phyloP scores from a whole-genome alignment of 2,329 filamentous ascomycete genomes.

The Zymoseptoria brevis region DNA sequence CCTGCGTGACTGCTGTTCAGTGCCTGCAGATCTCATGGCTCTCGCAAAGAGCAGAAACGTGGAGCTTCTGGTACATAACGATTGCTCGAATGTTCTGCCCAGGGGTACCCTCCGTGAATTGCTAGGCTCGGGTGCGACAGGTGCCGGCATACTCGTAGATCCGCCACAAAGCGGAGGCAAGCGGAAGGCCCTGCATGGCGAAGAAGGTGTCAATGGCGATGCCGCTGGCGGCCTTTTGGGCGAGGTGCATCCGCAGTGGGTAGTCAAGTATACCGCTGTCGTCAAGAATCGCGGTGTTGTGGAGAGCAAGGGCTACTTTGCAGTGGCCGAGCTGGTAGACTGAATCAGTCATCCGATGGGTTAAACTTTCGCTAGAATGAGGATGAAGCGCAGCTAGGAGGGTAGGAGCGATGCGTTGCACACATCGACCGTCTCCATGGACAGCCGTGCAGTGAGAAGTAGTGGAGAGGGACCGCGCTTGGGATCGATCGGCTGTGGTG shows the following conservation, averaged over 20 bases:
- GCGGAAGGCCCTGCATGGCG: conserved; percentile 33
- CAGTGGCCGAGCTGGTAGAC: conserved; percentile 55
- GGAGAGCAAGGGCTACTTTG: conserved; percentile 97
- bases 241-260: conserved; percentile 82
- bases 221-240: conserved; percentile 60
- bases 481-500: too few species aligned
- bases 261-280: conserved; percentile 93
- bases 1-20: conserved; percentile 88
- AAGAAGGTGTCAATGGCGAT: conserved; percentile 45
- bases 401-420: too few species aligned
- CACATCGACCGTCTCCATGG: too few species aligned
- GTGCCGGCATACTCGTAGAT: conserved; percentile 66
- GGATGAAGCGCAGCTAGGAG: too few species aligned
- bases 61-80: conserved; percentile 85
- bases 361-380: not conserved
- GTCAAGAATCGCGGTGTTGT: conserved; percentile 90
- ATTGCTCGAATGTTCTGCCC: conserved; percentile 86
- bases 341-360: not conserved
- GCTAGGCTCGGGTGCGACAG: conserved; percentile 61
- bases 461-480: too few species aligned
- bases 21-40: conserved; percentile 75
- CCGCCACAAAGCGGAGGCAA: conserved; percentile 36
- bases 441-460: too few species aligned
- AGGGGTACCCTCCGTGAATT: conserved; percentile 77
- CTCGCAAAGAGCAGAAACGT: conserved; percentile 78